Base-by-base conservation (phyloP, 768 basidiomycete genomes). In the Rhodotorula diobovata region DNA sequence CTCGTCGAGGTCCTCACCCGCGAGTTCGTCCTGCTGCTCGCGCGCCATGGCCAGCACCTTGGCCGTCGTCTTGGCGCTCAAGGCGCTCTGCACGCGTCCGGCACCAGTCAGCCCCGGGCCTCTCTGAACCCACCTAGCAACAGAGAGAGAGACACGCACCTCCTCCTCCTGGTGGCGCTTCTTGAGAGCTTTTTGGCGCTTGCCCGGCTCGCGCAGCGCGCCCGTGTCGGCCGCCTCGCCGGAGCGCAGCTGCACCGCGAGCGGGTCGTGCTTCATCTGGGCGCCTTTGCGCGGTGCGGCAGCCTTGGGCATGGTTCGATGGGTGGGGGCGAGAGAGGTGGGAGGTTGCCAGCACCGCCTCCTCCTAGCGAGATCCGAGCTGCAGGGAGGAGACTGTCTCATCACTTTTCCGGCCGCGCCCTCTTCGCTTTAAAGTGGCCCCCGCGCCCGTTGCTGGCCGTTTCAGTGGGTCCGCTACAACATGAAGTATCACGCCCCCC, bases 31-130 rank as follows among this genome's bases (percentile, higher is more conserved):
- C 81, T 97, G 93, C 81, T 99, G 95, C 76, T 90, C 89, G 78
- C 86, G 85, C 25, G 95, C 95, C 66, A 99, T 86, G 79, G 93
- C 90, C 75, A 99, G 89, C 60, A 99, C 96, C 76, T 87, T 88
- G 69, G 85, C 84, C 0, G 93, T 95, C 12, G 88, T 89, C 81
- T 89, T 91, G 6, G 88, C 85, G 78, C 93, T 90, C 71, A 93
- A 80, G 30, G 87, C 86, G 55, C 82, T 83, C 91, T 94, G 74
- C 34, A 60, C 23, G 45, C 37, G 28, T 43, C 35, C 35, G 56
- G 53, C 59, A 30, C 56, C 18, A 8, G 34, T 67, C 61, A 63
- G 58, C 32, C 50, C 11, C 9, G 14, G 15, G 6, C 28, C 51
- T 10, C 14, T 2, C 6, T 34, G 15, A 0, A 1, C 28, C n/a